Conservation (phyloP, 352 stramenopile genomes). For the Thraustotheca clavata region DNA sequence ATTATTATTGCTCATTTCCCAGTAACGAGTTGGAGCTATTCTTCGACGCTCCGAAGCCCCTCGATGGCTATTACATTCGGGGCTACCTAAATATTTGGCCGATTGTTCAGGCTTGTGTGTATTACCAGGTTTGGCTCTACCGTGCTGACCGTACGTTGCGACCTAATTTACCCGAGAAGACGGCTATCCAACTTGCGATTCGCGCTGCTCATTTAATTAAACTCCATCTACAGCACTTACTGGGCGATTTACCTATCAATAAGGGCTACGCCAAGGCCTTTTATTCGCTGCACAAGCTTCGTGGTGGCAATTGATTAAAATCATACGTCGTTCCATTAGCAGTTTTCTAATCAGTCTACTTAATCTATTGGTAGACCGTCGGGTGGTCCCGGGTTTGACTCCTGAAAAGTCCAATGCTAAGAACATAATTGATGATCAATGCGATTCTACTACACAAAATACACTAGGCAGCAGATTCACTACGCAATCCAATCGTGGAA, state of each 20-base stretch:
- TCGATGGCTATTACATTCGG: not conserved
- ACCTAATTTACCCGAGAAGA: not conserved
- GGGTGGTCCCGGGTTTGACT: too few species aligned
- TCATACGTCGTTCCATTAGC: not conserved
- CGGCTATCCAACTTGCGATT: not conserved
- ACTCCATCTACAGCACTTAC: not conserved
- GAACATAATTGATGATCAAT: too few species aligned
- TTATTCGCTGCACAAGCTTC: not conserved
- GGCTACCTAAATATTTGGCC: not conserved
- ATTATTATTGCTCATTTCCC: not conserved
- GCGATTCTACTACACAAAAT: too few species aligned
- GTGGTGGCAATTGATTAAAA: not conserved
- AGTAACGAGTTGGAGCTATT: not conserved
- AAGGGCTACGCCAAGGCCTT: conserved; percentile 6
- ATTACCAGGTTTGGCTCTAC: not conserved
- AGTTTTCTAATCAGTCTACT: too few species aligned
- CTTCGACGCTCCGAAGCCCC: not conserved
- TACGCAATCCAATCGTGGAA: too few species aligned
- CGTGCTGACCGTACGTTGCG: conserved; percentile 2
- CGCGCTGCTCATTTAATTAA: conserved; percentile 1
- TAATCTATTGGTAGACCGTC: too few species aligned
- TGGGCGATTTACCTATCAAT: not conserved
- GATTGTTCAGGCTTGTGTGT: not conserved
- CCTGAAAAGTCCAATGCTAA: too few species aligned
- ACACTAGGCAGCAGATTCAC: too few species aligned